Conservation (phyloP, 2,329 filamentous ascomycete species). For the Colletotrichum gloeosporioides region DNA sequence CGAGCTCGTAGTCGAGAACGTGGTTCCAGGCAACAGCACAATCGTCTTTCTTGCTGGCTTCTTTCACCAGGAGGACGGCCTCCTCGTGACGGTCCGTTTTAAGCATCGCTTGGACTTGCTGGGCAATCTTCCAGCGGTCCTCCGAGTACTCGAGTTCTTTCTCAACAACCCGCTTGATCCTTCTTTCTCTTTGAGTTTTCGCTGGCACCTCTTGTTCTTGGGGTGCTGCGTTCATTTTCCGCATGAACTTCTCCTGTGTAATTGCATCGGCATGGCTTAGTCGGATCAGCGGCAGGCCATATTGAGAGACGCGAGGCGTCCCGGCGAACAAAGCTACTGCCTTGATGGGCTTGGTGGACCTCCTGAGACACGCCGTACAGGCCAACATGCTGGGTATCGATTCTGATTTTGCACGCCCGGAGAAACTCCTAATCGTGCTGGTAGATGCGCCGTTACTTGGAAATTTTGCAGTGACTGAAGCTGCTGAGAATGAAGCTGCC, state of each 20-base stretch:
- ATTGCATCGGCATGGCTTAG: constrained; percentile 12
- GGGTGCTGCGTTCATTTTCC: not conserved
- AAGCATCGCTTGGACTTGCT: constrained; percentile 69
- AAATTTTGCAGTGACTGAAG: not conserved
- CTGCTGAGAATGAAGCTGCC: not conserved
- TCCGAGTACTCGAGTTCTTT: constrained; percentile 67
- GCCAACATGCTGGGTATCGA: not conserved
- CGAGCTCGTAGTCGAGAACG: constrained; percentile 75
- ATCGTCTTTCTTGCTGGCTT: constrained; percentile 68
- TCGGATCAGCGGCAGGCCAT: not conserved
- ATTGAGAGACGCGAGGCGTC: not conserved
- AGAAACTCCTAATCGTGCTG: not conserved
- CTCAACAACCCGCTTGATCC: constrained; percentile 44
- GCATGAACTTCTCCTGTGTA: not conserved
- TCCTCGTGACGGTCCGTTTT: constrained; percentile 65
- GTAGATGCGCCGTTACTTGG: not conserved
- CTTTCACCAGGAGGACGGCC: constrained; percentile 71
- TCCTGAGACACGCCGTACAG: not conserved
- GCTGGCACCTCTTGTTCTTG: not conserved
- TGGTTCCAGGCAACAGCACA: constrained; percentile 88
- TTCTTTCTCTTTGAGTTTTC: constrained; percentile 27
- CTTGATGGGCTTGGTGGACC: not conserved
- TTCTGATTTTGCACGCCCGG: not conserved
- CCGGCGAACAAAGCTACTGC: not conserved
- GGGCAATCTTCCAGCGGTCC: constrained; percentile 76